Evolutionary conservation across 768 basidiomycete species (phyloP), one percentile per base, ranked within the genome.

Genomic region (Clavaria fumosa): DNA sequence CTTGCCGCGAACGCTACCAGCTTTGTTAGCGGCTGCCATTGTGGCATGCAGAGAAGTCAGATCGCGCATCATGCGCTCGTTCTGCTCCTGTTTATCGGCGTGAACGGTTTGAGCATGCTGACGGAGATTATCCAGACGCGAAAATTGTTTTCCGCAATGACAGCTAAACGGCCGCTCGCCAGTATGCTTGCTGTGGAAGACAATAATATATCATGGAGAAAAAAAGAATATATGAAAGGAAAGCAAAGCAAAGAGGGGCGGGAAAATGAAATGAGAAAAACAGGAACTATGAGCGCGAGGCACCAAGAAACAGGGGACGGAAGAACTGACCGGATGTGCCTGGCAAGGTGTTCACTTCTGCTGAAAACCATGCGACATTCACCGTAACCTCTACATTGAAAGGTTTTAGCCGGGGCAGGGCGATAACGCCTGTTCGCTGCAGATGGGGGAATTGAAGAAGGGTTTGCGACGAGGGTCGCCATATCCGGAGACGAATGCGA

Each of bases 31-130:
- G 39, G 66, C 63, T 9, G 79, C 75, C 73, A 91, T 88, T 41
- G 66, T 67, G 30, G 84, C 81, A 48, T 91, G 86, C 32, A 91
- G 68, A 4, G 71, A 68, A 34, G 82, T 82, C 43, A 91, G 72
- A 41, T 86, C 80, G 47, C 81, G 76, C 83, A 90, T 89, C 84
- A 88, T 89, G 37, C 70, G 63, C 54, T 85, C 82, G 62, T 91
- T 91, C 59, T 76, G 71, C 0, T 82, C 81, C 54, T 75, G 75
- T 63, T 86, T 84, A 54, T 95, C 89, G n/a, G 88, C 77, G 50
- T 97, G 93, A 1, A 95, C 90, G 4, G 91, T 93, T 66, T 91
- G 84, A 0, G 90, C 86, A 56, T 97, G 93, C 54, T 97, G 93
- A 32, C 93, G 78, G 2, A 97, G 71, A 52, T 97, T 97, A 60